A percentile compares a stretch with the other conserved stretches of the same genome.
Conservation (phyloP, 257 asterid species). For the Primulina eburnea region DNA sequence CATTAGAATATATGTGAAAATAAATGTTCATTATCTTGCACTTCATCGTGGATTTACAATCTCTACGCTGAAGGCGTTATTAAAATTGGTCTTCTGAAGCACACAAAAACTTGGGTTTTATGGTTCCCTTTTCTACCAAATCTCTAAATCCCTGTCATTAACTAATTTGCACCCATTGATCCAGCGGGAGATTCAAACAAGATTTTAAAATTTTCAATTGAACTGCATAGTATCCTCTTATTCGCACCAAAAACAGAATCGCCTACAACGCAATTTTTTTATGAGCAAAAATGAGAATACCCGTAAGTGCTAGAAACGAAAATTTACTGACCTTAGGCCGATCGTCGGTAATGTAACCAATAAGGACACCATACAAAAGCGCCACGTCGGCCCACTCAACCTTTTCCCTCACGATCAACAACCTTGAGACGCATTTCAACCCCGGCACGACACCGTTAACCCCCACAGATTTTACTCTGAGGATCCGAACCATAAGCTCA, state of each 20-base stretch:
- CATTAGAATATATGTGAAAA: background rate
- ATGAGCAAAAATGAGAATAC: background rate
- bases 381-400: slow-evolving; percentile 58
- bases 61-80: background rate
- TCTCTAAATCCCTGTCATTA: background rate
- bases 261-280: background rate
- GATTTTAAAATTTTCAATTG: background rate
- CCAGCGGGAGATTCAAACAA: background rate
- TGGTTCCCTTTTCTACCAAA: background rate
- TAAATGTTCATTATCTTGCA: background rate
- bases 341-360: slow-evolving; percentile 53
- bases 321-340: slow-evolving; percentile 48
- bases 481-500: slow-evolving; percentile 41
- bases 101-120: background rate
- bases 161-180: background rate
- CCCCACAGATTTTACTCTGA: slow-evolving; percentile 44
- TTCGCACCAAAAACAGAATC: background rate
- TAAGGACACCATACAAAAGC: slow-evolving; percentile 50
- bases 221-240: background rate
- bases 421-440: slow-evolving; percentile 51
- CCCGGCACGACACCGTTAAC: slow-evolving; percentile 57
- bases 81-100: too few species aligned
- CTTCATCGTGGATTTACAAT: background rate
- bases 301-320: background rate
- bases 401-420: slow-evolving; percentile 54